Evolutionary conservation across 1,284 basidiomycete genomes (phyloP), one percentile per base, ranked within the genome.

Genomic region (Tilletia caries): DNA sequence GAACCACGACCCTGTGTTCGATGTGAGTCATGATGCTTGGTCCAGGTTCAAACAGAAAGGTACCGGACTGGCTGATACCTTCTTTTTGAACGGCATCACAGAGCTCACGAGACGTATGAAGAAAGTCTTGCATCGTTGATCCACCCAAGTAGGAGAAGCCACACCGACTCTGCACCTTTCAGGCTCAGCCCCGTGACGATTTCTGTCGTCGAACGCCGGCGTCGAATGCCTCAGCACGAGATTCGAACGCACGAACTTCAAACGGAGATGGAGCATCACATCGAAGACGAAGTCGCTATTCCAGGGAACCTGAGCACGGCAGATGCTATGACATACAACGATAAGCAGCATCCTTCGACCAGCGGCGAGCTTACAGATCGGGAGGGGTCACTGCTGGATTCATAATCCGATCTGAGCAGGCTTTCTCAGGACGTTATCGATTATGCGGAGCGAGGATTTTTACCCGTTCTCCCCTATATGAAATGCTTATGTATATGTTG

Each of bases 101-200:
- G 52, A 27, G 52, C 52, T 4, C 52, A 54, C 12, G 52, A 54
- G 52, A 54, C 52, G 13, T 54, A 27, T 54, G 52, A 54, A 54
- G 52, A 54, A 18, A 50, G 48, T n/a, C 48, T 50, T 50, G 48
- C 48, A 8, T 20, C 20, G 10, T 18, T 50, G 48, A 50, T 50
- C 48, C 48, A 50, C 23, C 48, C 48, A 50, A 50, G 12, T 18
- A 13, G 18, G 10, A 20, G 20, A n/a, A 50, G 48, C 20, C 48
- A 50, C 48, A 50, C 23, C 12, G 48, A 1, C 6, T 25, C 48
- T 18, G 8, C 41, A 44, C 20, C 48, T 6, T 25, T 50, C 20
- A 50, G 20, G 48, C 48, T 50, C 48, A 50, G 23, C 1, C 18
- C 18, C 13, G 23, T 50, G 20, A 50, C 48, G 20, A 50, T 50